These are phyloP conservation scores for Plasmodium ovale DNA, from an alignment of 169 alveolate species.

Conservation along the genomic window DNA sequence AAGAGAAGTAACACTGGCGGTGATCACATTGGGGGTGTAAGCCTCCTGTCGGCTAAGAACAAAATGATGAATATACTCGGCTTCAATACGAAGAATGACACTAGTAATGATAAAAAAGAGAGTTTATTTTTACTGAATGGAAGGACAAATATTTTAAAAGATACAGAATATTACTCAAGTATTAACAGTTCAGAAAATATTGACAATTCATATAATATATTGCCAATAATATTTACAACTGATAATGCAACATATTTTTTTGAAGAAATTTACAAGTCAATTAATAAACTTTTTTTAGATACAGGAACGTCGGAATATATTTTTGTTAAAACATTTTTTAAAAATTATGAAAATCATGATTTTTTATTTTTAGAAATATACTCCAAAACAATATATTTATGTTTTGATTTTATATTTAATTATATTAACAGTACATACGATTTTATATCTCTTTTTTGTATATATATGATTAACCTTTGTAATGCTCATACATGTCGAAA, in stretches of 20 bases:
- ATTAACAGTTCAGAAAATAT: background rate
- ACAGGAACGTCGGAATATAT: constrained; percentile 81
- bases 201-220: no score
- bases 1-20: background rate
- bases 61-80: constrained; percentile 73
- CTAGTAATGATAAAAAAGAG: constrained; percentile 8
- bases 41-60: constrained; percentile 26
- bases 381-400: constrained; percentile 31
- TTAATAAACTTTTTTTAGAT: constrained; percentile 79
- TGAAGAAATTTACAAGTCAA: constrained; percentile 80
- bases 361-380: constrained; percentile 46
- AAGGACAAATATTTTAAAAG: constrained; percentile 32
- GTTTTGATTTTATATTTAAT: constrained; percentile 36
- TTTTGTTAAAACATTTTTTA: constrained; percentile 77
- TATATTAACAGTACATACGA: constrained; percentile 34
- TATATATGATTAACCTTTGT: constrained; percentile 42
- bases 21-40: background rate
- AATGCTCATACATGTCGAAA: background rate
- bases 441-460: constrained; percentile 34
- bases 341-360: constrained; percentile 45
- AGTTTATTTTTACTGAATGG: constrained; percentile 20
- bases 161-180: constrained; percentile 3
- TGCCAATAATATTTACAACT: constrained; percentile 15
- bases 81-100: constrained; percentile 13
- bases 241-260: constrained; percentile 41